Evolutionary conservation across 1,284 basidiomycete genomes (phyloP).

Genomic region (Ceratobasidium sp.): DNA sequence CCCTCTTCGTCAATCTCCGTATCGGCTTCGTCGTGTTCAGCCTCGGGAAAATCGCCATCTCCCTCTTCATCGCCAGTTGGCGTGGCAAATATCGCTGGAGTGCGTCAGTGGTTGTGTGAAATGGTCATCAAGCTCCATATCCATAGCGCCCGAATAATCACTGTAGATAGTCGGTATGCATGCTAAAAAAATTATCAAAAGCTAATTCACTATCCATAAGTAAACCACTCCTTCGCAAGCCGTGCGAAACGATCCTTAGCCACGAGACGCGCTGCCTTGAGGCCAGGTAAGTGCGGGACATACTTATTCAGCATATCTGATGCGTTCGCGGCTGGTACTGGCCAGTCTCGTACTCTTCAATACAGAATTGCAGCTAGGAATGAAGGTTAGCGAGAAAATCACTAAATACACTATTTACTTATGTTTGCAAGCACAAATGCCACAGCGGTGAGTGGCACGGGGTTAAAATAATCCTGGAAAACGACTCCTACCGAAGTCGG

Average conservation of each 20-base stretch:
- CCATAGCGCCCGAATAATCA: constrained; percentile 8
- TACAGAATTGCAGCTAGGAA: constrained; percentile 1
- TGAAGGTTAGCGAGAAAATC: background rate
- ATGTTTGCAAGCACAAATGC: constrained; percentile 9
- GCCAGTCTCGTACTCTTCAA: constrained; percentile 22
- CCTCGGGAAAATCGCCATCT: background rate
- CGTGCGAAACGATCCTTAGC: background rate
- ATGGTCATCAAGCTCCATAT: background rate
- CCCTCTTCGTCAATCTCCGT: background rate
- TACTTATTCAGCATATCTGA: constrained; percentile 28
- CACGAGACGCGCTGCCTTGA: background rate
- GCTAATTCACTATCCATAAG: constrained; percentile 17
- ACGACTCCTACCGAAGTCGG: constrained; percentile 1
- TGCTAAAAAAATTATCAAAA: background rate
- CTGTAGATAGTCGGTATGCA: background rate
- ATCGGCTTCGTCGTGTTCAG: background rate
- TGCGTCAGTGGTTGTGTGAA: constrained; percentile 1
- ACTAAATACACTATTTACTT: background rate
- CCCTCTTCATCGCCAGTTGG: background rate
- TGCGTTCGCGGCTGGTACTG: background rate
- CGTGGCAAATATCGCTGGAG: background rate
- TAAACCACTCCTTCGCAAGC: background rate
- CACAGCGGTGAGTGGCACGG: background rate
- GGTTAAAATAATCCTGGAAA: background rate
- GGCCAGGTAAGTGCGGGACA: constrained; percentile 8